These are phyloP conservation scores for Aurinia saxatilis DNA, from an alignment of 345 rosid genomes.

Conservation along the genomic window DNA sequence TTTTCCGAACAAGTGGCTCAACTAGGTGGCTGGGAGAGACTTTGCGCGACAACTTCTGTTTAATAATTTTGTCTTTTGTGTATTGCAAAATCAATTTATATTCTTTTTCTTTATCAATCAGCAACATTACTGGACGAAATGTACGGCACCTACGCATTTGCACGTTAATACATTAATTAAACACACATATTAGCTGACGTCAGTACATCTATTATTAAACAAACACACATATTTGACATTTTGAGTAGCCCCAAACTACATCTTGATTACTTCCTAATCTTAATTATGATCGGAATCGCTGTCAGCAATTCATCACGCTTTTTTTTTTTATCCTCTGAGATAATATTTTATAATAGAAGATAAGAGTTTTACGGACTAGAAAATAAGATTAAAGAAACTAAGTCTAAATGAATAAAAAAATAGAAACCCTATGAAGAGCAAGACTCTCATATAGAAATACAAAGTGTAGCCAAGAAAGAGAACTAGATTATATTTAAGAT, in stretches of 20 bases:
- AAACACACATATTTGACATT: constrained; percentile 25
- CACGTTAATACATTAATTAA: not conserved
- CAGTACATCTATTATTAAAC: not conserved
- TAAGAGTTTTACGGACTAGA: too few species aligned
- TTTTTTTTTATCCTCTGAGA: too few species aligned
- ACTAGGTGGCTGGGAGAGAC: not conserved
- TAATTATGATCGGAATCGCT: not conserved
- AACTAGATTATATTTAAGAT: too few species aligned
- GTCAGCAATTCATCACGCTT: constrained; percentile 15
- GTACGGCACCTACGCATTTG: not conserved
- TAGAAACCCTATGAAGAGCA: too few species aligned
- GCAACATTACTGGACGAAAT: not conserved
- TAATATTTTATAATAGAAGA: too few species aligned
- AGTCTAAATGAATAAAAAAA: too few species aligned
- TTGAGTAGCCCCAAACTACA: constrained; percentile 12
- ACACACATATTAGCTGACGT: not conserved
- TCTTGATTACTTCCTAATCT: not conserved
- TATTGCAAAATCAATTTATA: not conserved
- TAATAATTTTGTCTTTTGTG: not conserved
- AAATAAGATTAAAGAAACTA: too few species aligned
- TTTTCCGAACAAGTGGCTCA: constrained; percentile 22
- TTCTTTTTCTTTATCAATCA: not conserved
- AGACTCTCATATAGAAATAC: too few species aligned
- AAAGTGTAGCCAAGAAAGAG: too few species aligned
- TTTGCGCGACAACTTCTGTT: not conserved